Evolutionary conservation across 1,284 basidiomycete species (phyloP).

Genomic region (Sphaerobolus stellatus): DNA sequence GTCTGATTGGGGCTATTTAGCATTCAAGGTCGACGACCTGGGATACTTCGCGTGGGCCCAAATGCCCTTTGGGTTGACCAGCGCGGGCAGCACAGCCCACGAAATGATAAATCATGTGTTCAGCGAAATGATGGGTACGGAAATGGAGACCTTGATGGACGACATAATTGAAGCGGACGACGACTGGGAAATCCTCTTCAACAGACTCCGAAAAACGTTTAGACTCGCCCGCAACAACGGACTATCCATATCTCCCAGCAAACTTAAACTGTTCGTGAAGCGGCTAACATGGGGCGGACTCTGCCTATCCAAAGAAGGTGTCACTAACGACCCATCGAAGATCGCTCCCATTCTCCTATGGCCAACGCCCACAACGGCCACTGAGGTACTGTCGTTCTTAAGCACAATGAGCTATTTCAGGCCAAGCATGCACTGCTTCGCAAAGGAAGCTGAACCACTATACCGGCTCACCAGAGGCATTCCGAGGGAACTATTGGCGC

Average conservation of each 20-base stretch:
- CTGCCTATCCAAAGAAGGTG: not conserved
- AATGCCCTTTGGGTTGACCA: constrained; percentile 18
- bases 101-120: constrained; percentile 15
- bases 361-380: not conserved
- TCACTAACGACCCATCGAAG: not conserved
- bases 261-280: constrained; percentile 12
- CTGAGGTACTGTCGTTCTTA: not conserved
- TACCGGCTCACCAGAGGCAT: too few relatives aligned
- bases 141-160: constrained; percentile 19
- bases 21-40: constrained; percentile 19
- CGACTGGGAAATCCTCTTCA: constrained; percentile 6
- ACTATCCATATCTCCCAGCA: constrained; percentile 16
- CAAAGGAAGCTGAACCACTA: not conserved
- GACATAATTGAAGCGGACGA: constrained; percentile 14
- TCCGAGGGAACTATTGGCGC: too few relatives aligned
- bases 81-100: constrained; percentile 19
- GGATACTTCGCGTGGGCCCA: constrained; percentile 19
- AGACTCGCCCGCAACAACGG: not conserved
- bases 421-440: not conserved
- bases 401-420: not conserved
- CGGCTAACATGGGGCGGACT: constrained; percentile 18
- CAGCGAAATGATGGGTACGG: constrained; percentile 15
- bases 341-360: not conserved
- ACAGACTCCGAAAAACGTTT: not conserved
- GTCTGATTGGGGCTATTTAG: constrained; percentile 15